These are phyloP conservation scores for Drechslerella dactyloides DNA, from an alignment of 2,329 filamentous ascomycete genomes.

Conservation along the genomic window DNA sequence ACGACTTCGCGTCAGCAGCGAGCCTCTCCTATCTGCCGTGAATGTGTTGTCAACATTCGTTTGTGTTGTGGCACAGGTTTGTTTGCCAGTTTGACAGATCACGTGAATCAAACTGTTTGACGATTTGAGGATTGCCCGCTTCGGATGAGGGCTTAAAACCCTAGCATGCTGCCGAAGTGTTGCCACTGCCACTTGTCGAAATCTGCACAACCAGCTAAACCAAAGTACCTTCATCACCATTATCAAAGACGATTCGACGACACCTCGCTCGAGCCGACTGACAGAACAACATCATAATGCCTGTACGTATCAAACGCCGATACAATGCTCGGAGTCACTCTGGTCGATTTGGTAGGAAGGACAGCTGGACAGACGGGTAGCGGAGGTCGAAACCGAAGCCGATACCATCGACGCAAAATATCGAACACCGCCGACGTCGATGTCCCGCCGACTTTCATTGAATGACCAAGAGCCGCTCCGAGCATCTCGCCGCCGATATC, in stretches of 20 bases:
- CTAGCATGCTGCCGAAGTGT: conserved; percentile 18
- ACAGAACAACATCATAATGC: conserved; percentile 39
- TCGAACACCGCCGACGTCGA: too few relatives aligned
- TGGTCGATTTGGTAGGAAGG: neutral
- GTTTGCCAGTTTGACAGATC: conserved; percentile 8
- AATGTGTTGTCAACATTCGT: neutral
- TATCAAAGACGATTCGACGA: conserved; percentile 11
- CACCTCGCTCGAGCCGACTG: conserved; percentile 13
- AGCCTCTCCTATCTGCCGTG: too few relatives aligned
- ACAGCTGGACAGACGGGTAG: neutral
- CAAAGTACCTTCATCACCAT: conserved; percentile 16
- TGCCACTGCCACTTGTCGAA: conserved; percentile 36
- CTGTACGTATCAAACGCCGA: conserved; percentile 30
- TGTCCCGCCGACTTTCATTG: too few relatives aligned
- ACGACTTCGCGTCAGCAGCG: too few relatives aligned
- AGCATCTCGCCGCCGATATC: conserved; percentile 1
- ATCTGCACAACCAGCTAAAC: conserved; percentile 19
- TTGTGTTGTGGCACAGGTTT: neutral
- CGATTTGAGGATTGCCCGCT: neutral
- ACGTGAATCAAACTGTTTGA: conserved; percentile 10
- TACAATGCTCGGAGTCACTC: conserved; percentile 29
- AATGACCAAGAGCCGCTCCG: neutral
- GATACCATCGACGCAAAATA: neutral
- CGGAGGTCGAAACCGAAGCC: neutral
- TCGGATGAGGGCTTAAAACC: conserved; percentile 44